phyloP scores from a whole-genome alignment of 2,329 filamentous ascomycete genomes.

The Ophiostoma tasmaniense region DNA sequence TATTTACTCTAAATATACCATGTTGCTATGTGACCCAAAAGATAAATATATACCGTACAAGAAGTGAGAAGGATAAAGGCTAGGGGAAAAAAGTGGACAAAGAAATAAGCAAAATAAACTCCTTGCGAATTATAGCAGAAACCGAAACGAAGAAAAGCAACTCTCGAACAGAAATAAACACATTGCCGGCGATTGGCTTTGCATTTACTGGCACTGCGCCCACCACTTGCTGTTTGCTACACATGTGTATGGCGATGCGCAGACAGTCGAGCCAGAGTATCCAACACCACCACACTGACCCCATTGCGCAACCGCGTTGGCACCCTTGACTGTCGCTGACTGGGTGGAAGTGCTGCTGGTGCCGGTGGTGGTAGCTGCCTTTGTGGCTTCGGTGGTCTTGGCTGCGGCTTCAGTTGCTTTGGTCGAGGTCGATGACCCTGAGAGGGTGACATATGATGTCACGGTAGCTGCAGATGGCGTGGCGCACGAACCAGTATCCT shows the following conservation, averaged over 20 bases:
- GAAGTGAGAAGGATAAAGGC: background rate
- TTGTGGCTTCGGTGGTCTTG: background rate
- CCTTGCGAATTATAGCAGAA: background rate
- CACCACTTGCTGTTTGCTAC: constrained; percentile 26
- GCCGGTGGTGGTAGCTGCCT: background rate
- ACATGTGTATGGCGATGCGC: constrained; percentile 27
- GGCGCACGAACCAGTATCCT: background rate
- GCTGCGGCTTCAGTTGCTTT: background rate
- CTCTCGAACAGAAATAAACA: background rate
- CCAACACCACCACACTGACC: constrained; percentile 31
- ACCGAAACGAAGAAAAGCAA: background rate
- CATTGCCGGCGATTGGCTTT: background rate
- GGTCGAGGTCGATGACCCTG: background rate
- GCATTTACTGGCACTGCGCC: constrained; percentile 27
- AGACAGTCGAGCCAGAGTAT: constrained; percentile 29
- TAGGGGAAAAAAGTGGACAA: background rate
- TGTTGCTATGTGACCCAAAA: background rate
- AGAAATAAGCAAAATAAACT: background rate
- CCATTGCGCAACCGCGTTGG: constrained; percentile 27
- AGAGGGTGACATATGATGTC: background rate
- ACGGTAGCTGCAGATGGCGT: background rate
- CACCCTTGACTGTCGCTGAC: background rate
- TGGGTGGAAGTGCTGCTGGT: background rate
- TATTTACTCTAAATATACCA: background rate
- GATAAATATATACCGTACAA: background rate